Percentiles rank a stretch among this genome's conserved stretches.
Conservation (phyloP, 2,329 filamentous ascomycete species). For the Colletotrichum somersetense region DNA sequence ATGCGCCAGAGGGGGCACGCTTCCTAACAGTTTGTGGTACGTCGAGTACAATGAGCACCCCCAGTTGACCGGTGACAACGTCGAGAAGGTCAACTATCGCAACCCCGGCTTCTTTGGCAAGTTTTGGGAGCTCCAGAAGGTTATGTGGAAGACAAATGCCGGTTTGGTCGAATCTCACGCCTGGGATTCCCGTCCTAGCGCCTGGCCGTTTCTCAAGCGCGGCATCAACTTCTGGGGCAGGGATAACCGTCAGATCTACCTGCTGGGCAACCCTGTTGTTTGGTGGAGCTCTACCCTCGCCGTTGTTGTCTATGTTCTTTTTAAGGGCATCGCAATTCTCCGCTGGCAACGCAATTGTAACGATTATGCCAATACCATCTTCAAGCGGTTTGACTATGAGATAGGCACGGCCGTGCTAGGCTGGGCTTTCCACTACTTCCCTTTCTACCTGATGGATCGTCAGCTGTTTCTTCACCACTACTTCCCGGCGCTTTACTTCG, state of each 20-base stretch:
- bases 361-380: conserved; percentile 84
- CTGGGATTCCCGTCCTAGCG: conserved; percentile 95
- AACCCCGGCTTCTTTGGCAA: conserved; percentile 97
- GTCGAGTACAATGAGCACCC: conserved; percentile 92
- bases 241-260: conserved; percentile 93
- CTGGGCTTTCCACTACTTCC: conserved; percentile 99
- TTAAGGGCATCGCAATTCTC: conserved; percentile 89
- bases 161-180: conserved; percentile 96
- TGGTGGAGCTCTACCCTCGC: conserved; percentile 92
- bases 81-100: conserved; percentile 96
- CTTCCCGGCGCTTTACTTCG: conserved; percentile 96
- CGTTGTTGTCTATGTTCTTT: conserved; percentile 80
- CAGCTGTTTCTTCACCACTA: conserved; percentile 99
- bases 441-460: conserved; percentile 97
- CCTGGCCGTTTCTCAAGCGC: conserved; percentile 91
- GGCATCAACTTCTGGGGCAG: conserved; percentile 99
- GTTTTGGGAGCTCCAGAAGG: conserved; percentile 96
- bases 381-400: conserved; percentile 99
- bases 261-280: conserved; percentile 93
- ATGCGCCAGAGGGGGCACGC: conserved; percentile 88
- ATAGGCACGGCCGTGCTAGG: conserved; percentile 90
- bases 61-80: conserved; percentile 72
- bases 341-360: conserved; percentile 94
- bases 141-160: conserved; percentile 99
- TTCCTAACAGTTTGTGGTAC: conserved; percentile 98